A percentile compares a stretch with the other conserved stretches of the same genome.
These are phyloP conservation scores for Dictyostelium discoideum DNA, from an alignment of 78 protist species.

Conservation along the genomic window DNA sequence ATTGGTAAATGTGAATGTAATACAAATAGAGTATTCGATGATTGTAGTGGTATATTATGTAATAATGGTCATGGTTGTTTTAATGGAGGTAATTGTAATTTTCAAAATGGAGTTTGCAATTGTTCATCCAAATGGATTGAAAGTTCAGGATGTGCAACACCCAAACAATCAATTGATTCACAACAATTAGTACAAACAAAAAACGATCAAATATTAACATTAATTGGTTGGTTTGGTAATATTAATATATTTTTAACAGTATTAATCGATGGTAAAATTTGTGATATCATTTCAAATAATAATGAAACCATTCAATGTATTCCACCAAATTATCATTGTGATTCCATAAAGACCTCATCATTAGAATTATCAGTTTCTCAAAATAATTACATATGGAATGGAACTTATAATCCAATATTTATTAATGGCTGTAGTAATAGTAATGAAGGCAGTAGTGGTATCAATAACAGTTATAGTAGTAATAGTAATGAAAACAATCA, in stretches of 20 bases:
- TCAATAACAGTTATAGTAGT: not conserved
- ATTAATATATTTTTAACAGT: too few relatives aligned
- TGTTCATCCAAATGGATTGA: not conserved
- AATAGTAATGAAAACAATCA: too few relatives aligned
- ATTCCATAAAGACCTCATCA: not conserved
- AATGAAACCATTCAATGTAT: not conserved
- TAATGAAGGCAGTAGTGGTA: not conserved
- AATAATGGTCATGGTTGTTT: not conserved
- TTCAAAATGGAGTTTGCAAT: not conserved
- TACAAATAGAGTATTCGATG: not conserved
- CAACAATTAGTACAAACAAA: not conserved
- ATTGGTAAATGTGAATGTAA: not conserved
- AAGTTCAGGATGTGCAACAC: not conserved
- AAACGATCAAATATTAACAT: not conserved
- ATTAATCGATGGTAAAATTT: not conserved
- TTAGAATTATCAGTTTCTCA: not conserved
- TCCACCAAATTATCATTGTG: not conserved
- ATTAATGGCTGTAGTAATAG: not conserved
- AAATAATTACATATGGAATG: not conserved
- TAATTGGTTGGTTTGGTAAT: not conserved
- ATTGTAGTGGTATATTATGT: not conserved
- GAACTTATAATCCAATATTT: not conserved
- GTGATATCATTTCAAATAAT: not conserved
- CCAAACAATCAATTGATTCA: not conserved
- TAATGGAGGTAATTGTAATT: slow-evolving; percentile 10